Conservation (phyloP, 2,329 filamentous ascomycete species). For the Fusarium sp. region DNA sequence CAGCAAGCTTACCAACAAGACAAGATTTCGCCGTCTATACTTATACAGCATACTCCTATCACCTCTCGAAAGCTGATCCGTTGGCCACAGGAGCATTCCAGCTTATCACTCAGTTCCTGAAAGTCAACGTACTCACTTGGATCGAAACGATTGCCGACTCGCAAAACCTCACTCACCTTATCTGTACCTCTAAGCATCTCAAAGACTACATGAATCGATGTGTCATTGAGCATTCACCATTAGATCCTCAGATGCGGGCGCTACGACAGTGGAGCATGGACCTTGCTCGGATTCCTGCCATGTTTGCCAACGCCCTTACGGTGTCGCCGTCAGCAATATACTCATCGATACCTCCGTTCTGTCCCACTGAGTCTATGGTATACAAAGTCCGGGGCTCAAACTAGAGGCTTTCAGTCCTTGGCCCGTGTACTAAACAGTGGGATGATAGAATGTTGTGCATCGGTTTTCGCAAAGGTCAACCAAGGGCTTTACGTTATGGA, state of each 20-base stretch:
- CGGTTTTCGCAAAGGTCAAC: slow-evolving; percentile 42
- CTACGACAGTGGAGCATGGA: slow-evolving; percentile 49
- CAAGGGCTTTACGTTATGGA: slow-evolving; percentile 45
- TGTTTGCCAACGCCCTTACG: slow-evolving; percentile 48
- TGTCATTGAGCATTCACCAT: slow-evolving; percentile 29
- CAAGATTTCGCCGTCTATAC: slow-evolving; percentile 48
- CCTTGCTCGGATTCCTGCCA: slow-evolving; percentile 48
- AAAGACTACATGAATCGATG: slow-evolving; percentile 38
- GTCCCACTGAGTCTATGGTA: slow-evolving; percentile 47
- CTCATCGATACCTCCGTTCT: slow-evolving; percentile 50
- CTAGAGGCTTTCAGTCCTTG: slow-evolving; percentile 42
- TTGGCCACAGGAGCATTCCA: slow-evolving; percentile 38
- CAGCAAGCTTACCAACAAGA: slow-evolving; percentile 20
- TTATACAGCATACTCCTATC: slow-evolving; percentile 50
- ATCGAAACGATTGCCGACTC: slow-evolving; percentile 48
- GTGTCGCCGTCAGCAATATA: slow-evolving; percentile 49
- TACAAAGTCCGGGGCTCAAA: slow-evolving; percentile 24
- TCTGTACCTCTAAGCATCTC: slow-evolving; percentile 34
- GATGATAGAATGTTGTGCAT: slow-evolving; percentile 51
- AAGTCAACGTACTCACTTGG: slow-evolving; percentile 53
- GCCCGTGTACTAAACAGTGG: slow-evolving; percentile 44
- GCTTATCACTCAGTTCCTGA: slow-evolving; percentile 48
- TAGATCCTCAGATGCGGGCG: slow-evolving; percentile 27
- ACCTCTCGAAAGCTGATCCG: slow-evolving; percentile 48
- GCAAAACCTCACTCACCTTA: slow-evolving; percentile 29